Conservation (phyloP, 1,284 basidiomycete species). For the Coniferiporia sulphurascens region DNA sequence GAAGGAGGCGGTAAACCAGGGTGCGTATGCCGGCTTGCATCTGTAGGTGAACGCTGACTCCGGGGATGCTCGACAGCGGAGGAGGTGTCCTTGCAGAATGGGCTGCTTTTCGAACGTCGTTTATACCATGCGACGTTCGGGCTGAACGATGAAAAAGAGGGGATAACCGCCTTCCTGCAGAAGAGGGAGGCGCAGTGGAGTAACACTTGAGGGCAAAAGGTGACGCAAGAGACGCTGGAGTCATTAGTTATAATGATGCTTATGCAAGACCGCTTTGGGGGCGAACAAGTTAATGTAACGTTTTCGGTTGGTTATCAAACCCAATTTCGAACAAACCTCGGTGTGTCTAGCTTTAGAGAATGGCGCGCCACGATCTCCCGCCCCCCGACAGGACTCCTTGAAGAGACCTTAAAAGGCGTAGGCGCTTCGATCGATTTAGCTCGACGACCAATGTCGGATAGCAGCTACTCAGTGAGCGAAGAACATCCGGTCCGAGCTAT, state of each 20-base stretch:
- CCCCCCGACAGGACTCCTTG: neutral
- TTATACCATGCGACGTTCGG: conserved; percentile 65
- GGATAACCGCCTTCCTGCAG: conserved; percentile 60
- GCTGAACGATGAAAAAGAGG: conserved; percentile 62
- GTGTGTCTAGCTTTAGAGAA: neutral
- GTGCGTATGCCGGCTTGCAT: conserved; percentile 31
- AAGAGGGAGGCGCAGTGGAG: conserved; percentile 46
- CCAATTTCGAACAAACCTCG: conserved; percentile 13
- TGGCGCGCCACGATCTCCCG: neutral
- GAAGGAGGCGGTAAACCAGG: conserved; percentile 64
- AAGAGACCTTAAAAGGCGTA: neutral
- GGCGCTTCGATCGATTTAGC: neutral
- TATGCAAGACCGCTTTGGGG: neutral
- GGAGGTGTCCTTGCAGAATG: conserved; percentile 53
- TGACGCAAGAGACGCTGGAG: neutral
- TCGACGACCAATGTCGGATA: neutral
- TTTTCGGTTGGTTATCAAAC: neutral
- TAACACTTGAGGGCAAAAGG: conserved; percentile 20
- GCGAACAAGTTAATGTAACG: neutral
- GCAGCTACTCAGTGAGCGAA: neutral
- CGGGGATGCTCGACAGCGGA: conserved; percentile 35
- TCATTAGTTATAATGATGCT: neutral
- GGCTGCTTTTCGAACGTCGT: conserved; percentile 55
- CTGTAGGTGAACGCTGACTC: neutral
- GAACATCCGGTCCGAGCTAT: neutral